Evolutionary conservation across 2,329 filamentous ascomycete species (phyloP), one percentile per base, ranked within the genome.

Genomic region (Cercospora brassicicola): DNA sequence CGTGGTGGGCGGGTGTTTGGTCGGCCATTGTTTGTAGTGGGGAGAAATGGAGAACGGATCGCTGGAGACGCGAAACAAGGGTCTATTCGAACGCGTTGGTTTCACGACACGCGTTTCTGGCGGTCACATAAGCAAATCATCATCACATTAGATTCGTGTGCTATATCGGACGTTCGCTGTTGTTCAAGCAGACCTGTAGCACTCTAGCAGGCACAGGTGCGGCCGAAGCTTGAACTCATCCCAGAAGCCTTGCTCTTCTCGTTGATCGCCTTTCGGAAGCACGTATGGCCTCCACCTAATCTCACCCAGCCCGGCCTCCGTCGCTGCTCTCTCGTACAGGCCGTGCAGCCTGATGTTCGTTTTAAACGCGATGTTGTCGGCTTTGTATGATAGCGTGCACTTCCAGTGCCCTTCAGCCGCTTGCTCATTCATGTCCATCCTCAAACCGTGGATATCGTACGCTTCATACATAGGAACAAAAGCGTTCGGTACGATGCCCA

Each of bases 1-100:
- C 78, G 77, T 82, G 84, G 42, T 76, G 71, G 72, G 69, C 76
- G 69, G 73, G 78, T 64, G 77, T 77, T 48, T 72, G 65, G 64
- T 78, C 73, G 36, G 75, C 72, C 76, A 78, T 79, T 61, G 66
- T 70, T 63, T 53, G 60, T 64, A 30, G 30, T 28, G 26, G 33
- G 42, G 30, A 30, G 60, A 56, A 28, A 53, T 59, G 45, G 39
- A 39, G 42, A 56, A 36, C 48, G 60, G 39, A 23, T 36, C 23
- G 26, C n/a, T 26, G 33, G 8, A 67, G 55, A 59, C 65, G 59
- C 60, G 60, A 57, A 55, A 36, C 59, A 28, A 45, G 59, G 59
- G 59, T 39, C 36, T 45, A 18, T 60, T 26, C 15, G 36, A 18
- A 62, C 59, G 59, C 59, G 59, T 60, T 42, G 33, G 20, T 31